Conservation (phyloP, 2,329 filamentous ascomycete genomes). For the Stagonosporopsis cucurbitacearum region DNA sequence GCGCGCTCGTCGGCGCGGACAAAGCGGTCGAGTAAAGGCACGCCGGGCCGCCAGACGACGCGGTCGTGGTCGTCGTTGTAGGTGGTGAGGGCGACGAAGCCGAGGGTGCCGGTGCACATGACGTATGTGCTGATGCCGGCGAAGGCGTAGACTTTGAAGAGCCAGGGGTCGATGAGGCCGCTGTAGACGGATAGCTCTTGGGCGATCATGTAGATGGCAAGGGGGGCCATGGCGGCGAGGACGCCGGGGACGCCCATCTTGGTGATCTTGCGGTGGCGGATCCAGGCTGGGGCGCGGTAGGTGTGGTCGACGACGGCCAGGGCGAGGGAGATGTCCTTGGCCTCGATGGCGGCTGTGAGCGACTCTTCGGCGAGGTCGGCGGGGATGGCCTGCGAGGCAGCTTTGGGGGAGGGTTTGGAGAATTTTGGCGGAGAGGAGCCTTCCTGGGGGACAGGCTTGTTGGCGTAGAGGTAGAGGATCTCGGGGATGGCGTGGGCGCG, state of each 20-base stretch:
- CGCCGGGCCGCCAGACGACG: conserved; percentile 86
- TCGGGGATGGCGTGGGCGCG: conserved; percentile 78
- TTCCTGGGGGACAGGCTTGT: conserved; percentile 75
- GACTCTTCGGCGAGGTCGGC: conserved; percentile 73
- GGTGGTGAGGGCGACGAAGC: conserved; percentile 82
- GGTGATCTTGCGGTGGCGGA: conserved; percentile 70
- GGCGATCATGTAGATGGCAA: conserved; percentile 74
- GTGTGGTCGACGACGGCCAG: conserved; percentile 76
- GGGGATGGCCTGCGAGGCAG: conserved; percentile 74
- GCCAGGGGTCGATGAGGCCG: conserved; percentile 75
- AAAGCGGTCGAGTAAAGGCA: conserved; percentile 82
- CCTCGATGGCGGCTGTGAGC: conserved; percentile 78
- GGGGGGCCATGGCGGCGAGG: conserved; percentile 64
- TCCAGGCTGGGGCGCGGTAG: conserved; percentile 71
- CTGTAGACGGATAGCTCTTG: conserved; percentile 71
- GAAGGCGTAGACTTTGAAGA: conserved; percentile 80
- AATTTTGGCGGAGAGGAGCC: conserved; percentile 57
- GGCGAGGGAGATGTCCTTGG: conserved; percentile 78
- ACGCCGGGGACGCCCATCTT: conserved; percentile 66
- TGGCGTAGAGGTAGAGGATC: conserved; percentile 81
- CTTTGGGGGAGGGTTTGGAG: conserved; percentile 67
- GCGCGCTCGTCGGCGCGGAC: conserved; percentile 87
- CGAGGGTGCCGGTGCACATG: conserved; percentile 79
- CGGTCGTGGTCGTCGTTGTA: conserved; percentile 94
- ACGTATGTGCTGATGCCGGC: conserved; percentile 84